Conservation (phyloP, 805 yeast species). For the Saccharomycopsis capsularis region DNA sequence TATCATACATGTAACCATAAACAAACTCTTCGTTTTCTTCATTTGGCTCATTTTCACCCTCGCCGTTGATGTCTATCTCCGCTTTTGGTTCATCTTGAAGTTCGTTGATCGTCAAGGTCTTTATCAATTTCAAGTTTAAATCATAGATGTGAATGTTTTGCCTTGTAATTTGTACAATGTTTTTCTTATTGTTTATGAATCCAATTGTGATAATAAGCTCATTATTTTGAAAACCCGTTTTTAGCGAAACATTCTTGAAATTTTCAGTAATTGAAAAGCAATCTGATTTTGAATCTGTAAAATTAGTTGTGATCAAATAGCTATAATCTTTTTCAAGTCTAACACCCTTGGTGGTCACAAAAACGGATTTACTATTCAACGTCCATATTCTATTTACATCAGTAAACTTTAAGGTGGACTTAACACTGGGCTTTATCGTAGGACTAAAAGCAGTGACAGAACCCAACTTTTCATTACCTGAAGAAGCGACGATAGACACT, state of each 20-base stretch:
- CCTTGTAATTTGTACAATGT: slow-evolving; percentile 70
- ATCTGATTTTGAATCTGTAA: slow-evolving; percentile 55
- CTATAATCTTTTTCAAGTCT: slow-evolving; percentile 38
- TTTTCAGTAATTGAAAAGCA: slow-evolving; percentile 48
- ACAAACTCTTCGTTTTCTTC: slow-evolving; percentile 17
- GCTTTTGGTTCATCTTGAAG: slow-evolving; percentile 9
- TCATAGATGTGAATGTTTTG: slow-evolving; percentile 58
- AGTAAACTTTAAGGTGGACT: slow-evolving; percentile 63
- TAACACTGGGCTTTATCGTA: slow-evolving; percentile 58
- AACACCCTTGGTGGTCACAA: slow-evolving; percentile 23
- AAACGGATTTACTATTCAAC: slow-evolving; percentile 28
- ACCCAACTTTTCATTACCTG: slow-evolving; percentile 55
- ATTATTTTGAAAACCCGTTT: slow-evolving; percentile 14
- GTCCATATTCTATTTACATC: slow-evolving; percentile 76
- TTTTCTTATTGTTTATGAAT: slow-evolving; percentile 45
- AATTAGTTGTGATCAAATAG: slow-evolving; percentile 67
- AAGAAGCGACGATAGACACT: slow-evolving; percentile 58
- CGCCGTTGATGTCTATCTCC: slow-evolving; percentile 20
- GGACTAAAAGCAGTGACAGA: slow-evolving; percentile 58
- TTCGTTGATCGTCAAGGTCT: slow-evolving; percentile 17
- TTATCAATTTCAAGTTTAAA: slow-evolving; percentile 41
- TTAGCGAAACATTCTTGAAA: slow-evolving; percentile 9
- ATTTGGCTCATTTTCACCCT: slow-evolving; percentile 15
- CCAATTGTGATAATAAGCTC: slow-evolving; percentile 30
- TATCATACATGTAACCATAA: slow-evolving; percentile 10